Evolutionary conservation across 306 rosid species (phyloP).

Genomic region (Dalbergia cochinchinensis): DNA sequence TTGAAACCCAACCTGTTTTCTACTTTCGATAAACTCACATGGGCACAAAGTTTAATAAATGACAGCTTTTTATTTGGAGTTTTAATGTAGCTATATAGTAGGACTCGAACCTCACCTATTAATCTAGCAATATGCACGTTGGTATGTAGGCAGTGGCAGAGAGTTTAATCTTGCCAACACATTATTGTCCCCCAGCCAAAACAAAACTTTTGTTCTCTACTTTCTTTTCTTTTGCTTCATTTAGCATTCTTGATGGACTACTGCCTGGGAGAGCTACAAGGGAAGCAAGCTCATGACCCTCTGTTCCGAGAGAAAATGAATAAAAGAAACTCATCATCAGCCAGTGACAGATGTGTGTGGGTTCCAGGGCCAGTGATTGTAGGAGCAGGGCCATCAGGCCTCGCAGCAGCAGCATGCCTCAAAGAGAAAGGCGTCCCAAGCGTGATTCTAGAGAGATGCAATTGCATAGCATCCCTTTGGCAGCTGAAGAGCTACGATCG

Average conservation of each 20-base stretch:
- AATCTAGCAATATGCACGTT: no score
- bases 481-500: slow-evolving; percentile 84
- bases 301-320: slow-evolving; percentile 51
- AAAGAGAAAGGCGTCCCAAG: slow-evolving; percentile 54
- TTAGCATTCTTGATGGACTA: slow-evolving; percentile 59
- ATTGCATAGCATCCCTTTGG: slow-evolving; percentile 90
- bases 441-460: slow-evolving; percentile 72
- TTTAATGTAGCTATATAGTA: no score
- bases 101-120: no score
- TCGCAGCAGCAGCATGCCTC: slow-evolving; percentile 83
- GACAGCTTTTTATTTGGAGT: no score
- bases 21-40: no score
- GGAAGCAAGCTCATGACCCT: slow-evolving; percentile 78
- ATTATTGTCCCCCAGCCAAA: no score
- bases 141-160: no score
- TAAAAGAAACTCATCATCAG: slow-evolving; percentile 22
- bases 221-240: background rate
- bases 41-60: no score
- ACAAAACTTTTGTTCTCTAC: no score
- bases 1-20: slow-evolving; percentile 20
- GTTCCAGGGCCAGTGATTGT: slow-evolving; percentile 70
- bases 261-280: slow-evolving; percentile 66
- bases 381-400: slow-evolving; percentile 92
- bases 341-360: slow-evolving; percentile 12
- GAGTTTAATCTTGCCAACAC: no score